Evolutionary conservation across 495 filamentous ascomycete genomes (phyloP).

Genomic region (Penicillium salamii): DNA sequence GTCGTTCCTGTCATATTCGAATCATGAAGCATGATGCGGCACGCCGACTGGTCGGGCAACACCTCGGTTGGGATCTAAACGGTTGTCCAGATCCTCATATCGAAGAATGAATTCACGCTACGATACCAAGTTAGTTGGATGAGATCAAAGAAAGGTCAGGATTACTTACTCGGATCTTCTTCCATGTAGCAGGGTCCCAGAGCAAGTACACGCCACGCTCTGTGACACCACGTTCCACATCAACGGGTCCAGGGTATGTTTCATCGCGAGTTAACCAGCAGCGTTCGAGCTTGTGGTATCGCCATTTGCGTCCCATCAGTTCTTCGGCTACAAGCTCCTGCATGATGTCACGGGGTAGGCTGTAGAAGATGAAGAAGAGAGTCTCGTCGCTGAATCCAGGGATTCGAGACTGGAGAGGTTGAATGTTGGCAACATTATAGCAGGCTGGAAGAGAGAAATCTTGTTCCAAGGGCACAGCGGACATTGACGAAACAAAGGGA

Average conservation of each 20-base stretch:
- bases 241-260: constrained; percentile 59
- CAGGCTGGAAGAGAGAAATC: constrained; percentile 77
- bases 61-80: constrained; percentile 40
- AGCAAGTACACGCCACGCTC: constrained; percentile 88
- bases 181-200: constrained; percentile 83
- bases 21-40: constrained; percentile 43
- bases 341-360: constrained; percentile 75
- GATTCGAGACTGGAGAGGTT: constrained; percentile 73
- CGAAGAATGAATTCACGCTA: constrained; percentile 77
- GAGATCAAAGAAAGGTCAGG: neutral
- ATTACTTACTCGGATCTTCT: constrained; percentile 67
- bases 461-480: constrained; percentile 66
- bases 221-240: constrained; percentile 58
- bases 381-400: constrained; percentile 85
- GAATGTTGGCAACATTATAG: constrained; percentile 85
- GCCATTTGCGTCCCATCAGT: constrained; percentile 81
- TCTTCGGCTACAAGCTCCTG: constrained; percentile 83
- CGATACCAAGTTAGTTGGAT: neutral
- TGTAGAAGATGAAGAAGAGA: constrained; percentile 93
- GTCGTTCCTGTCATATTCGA: constrained; percentile 1
- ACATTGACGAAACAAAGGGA: constrained; percentile 66
- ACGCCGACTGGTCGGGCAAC: constrained; percentile 34
- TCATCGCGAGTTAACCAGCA: constrained; percentile 92
- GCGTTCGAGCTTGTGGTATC: constrained; percentile 85
- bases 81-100: constrained; percentile 73